Conservation (phyloP, 768 basidiomycete genomes). For the Pisolithus albus region DNA sequence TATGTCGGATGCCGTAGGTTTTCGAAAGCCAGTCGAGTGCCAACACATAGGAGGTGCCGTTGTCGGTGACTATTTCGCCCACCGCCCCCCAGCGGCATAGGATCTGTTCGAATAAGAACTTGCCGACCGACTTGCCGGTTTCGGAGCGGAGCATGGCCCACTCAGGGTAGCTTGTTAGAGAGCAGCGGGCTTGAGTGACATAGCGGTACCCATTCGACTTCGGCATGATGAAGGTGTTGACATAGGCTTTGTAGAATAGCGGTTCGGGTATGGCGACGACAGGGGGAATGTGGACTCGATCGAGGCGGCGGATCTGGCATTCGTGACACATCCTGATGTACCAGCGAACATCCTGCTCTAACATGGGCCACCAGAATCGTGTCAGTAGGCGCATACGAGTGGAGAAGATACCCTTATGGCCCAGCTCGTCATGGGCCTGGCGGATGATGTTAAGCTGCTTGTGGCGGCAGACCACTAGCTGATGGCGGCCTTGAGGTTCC, state of each 20-base stretch:
- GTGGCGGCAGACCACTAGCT: not conserved
- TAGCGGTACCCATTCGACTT: conserved; percentile 1
- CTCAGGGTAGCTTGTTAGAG: conserved; percentile 9
- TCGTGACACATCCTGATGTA: conserved; percentile 30
- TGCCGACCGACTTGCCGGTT: not conserved
- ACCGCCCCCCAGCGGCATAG: conserved; percentile 4
- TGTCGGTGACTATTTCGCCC: conserved; percentile 3
- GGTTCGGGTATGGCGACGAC: conserved; percentile 1
- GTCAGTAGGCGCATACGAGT: not conserved
- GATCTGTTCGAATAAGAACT: conserved; percentile 17
- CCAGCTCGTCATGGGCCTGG: conserved; percentile 2
- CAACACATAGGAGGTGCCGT: not conserved
- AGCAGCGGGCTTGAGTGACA: conserved; percentile 9
- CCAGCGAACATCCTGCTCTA: not conserved
- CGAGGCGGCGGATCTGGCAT: conserved; percentile 23
- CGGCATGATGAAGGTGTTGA: conserved; percentile 2
- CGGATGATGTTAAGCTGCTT: not conserved
- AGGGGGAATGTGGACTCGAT: conserved; percentile 13
- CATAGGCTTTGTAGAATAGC: conserved; percentile 9
- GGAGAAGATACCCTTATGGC: conserved; percentile 4
- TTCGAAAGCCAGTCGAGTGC: too few relatives aligned
- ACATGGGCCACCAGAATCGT: conserved; percentile 5
- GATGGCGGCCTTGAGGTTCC: not conserved
- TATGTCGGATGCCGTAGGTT: too few relatives aligned
- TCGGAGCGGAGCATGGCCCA: conserved; percentile 26